Percentiles rank a stretch among this genome's conserved stretches.
phyloP scores from a whole-genome alignment of 257 asterid species.

The Solanum medicagineum region DNA sequence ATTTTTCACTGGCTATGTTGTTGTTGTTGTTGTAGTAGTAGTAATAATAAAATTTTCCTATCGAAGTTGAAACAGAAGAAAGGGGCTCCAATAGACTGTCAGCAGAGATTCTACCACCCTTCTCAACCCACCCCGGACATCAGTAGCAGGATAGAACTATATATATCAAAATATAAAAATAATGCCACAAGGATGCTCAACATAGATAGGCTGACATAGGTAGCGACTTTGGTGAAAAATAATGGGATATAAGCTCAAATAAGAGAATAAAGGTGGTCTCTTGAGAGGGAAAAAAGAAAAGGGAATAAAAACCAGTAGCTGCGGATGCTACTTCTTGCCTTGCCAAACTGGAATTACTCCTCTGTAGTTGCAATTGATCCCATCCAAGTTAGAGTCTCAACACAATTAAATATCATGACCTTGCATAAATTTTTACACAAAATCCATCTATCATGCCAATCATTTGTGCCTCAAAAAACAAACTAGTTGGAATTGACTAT shows the following conservation, averaged over 20 bases:
- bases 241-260: neutral
- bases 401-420: neutral
- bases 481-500: neutral
- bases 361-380: neutral
- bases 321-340: neutral
- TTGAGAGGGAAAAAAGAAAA: neutral
- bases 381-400: neutral
- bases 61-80: neutral
- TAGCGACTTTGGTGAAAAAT: neutral
- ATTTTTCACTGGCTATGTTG: no score
- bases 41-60: neutral
- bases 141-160: neutral
- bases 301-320: neutral
- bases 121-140: neutral
- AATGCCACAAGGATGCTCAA: neutral
- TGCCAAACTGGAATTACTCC: neutral
- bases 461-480: neutral
- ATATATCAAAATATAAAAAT: neutral
- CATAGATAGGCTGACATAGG: neutral
- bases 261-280: neutral
- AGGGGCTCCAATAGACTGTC: neutral
- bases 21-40: neutral
- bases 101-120: neutral
- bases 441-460: neutral
- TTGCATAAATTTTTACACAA: neutral